phyloP scores from a whole-genome alignment of 2,329 filamentous ascomycete species.

The Coniochaeta sp. region DNA sequence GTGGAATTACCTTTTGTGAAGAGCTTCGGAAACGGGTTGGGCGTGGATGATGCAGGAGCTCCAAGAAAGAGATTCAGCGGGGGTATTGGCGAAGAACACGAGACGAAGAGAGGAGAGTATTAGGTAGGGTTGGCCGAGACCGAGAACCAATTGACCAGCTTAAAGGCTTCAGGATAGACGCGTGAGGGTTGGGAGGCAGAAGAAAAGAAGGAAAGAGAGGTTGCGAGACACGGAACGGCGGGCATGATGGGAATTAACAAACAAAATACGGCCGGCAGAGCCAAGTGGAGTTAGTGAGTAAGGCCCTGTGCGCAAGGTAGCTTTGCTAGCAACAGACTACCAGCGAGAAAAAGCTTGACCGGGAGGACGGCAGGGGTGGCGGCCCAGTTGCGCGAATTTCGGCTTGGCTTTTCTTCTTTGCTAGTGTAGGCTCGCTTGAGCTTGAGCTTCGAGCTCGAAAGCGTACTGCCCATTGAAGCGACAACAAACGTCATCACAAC shows the following conservation, averaged over 20 bases:
- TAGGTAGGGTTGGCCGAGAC: background rate
- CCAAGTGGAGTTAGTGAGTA: constrained; percentile 1
- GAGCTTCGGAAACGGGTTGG: background rate
- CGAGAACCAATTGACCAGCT: constrained; percentile 2
- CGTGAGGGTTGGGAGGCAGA: background rate
- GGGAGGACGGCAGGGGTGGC: constrained; percentile 4
- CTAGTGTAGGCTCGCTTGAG: background rate
- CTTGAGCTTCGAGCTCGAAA: background rate
- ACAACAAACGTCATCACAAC: no score
- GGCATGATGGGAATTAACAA: constrained; percentile 1
- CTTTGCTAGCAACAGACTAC: background rate
- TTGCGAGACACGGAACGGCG: background rate
- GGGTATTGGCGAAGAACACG: background rate
- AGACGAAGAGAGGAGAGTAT: background rate
- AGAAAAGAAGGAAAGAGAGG: background rate
- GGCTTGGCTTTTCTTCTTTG: background rate
- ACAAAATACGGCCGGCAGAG: constrained; percentile 1
- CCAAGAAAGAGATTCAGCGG: background rate
- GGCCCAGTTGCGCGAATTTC: constrained; percentile 3
- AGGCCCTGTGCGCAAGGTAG: background rate
- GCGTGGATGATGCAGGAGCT: background rate
- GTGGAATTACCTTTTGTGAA: background rate
- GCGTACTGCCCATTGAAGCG: no score
- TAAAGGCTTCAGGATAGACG: background rate
- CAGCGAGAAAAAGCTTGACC: constrained; percentile 5